Base-by-base conservation (phyloP, 2,329 filamentous ascomycete species). In the Venturia pyrina region DNA sequence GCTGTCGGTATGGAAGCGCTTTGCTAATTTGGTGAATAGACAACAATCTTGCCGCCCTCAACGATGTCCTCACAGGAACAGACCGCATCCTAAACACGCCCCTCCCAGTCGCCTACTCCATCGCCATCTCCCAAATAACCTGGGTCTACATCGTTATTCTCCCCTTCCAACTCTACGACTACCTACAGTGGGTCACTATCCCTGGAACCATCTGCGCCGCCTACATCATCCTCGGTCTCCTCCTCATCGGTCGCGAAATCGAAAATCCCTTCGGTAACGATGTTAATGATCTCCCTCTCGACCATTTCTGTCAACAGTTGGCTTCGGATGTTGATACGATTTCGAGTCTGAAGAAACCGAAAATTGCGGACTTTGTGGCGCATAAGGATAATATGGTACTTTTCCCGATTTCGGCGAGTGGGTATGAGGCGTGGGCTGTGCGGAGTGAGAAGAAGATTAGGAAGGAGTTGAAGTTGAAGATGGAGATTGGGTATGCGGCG, bases 201-300 rank as follows among this genome's bases (percentile, higher is more conserved):
- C 90, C 90, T 0, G 90, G 87, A 43, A 88, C 87, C 60, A 60
- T 66, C 21, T 64, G 75, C 60, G 88, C 87, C 2, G 87, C 89
- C 3, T 95, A 93, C 76, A 93, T 95, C 70, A 93, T 95, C 73
- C 84, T 95, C 67, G 89, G 89, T 32, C 85, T 95, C 60, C 83
- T 85, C 5, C 81, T 85, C 68, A 93, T 93, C 71, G 90, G 90
- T 53, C 86, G 86, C 68, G 90, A 95, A 76, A 89, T 95, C 69
- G 90, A 95, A 75, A 91, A 95, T 72, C 90, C 90, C 7, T 95
- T 95, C 74, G 90, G 90, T 67, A 82, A 87, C 69, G 90, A 95
- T 69, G 90, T 93, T 70, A 95, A 95, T 73, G 90, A 95, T 75
- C 78, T 93, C 56, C 88, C 89, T 0, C 81, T 93, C 2, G 90